Evolutionary conservation across 441 rosid genomes (phyloP).

Genomic region (Euphorbia celastroides): DNA sequence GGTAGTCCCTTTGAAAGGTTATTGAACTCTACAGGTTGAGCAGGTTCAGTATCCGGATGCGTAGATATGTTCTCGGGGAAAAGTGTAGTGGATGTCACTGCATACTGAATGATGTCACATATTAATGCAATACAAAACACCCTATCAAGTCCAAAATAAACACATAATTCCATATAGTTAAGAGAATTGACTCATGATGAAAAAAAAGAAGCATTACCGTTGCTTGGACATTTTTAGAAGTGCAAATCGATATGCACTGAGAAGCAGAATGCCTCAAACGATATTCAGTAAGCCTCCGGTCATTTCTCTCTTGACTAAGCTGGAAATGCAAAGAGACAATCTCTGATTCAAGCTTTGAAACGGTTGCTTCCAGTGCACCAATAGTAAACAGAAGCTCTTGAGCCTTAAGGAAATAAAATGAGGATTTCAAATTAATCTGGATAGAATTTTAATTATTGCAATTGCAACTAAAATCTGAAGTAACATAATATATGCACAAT

Average conservation of each 20-base stretch:
- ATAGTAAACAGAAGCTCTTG: constrained; percentile 67
- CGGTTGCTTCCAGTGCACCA: constrained; percentile 55
- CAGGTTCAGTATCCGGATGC: constrained; percentile 24
- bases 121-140: background rate
- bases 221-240: constrained; percentile 19
- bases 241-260: constrained; percentile 31
- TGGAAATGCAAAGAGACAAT: constrained; percentile 57
- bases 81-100: constrained; percentile 24
- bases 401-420: constrained; percentile 35
- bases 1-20: constrained; percentile 44
- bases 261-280: constrained; percentile 47
- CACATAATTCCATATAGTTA: background rate
- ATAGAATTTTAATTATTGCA: background rate
- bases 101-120: constrained; percentile 31
- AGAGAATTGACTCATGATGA: background rate
- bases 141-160: background rate
- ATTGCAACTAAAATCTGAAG: constrained; percentile 5
- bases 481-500: background rate
- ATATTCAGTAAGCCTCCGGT: constrained; percentile 75
- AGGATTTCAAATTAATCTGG: constrained; percentile 10
- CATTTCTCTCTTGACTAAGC: constrained; percentile 78
- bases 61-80: constrained; percentile 23
- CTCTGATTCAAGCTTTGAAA: constrained; percentile 78
- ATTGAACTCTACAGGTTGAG: constrained; percentile 26
- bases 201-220: constrained; percentile 22